These are phyloP conservation scores for Ogataea ramenticola DNA, from an alignment of 805 yeast genomes.

Conservation along the genomic window DNA sequence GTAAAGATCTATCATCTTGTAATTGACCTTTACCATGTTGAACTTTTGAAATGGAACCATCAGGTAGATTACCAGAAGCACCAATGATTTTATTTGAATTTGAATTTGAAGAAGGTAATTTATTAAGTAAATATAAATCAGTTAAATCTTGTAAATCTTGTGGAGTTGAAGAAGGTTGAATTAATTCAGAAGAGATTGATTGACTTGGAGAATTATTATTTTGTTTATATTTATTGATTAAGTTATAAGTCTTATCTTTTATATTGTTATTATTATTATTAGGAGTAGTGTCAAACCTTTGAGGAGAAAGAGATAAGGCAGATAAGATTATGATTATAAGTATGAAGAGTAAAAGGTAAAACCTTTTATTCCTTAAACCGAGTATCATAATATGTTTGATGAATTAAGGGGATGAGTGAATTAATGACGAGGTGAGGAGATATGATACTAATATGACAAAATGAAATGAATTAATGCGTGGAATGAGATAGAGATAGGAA, in stretches of 20 bases:
- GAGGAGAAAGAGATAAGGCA: no score
- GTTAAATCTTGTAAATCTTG: slow-evolving; percentile 17
- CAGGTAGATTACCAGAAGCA: slow-evolving; percentile 19
- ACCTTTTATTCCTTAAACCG: no score
- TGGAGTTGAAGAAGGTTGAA: slow-evolving; percentile 5
- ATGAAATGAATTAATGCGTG: no score
- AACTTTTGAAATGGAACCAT: slow-evolving; percentile 1
- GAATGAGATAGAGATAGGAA: no score
- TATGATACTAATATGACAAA: no score
- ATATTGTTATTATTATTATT: background rate
- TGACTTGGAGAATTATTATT: background rate
- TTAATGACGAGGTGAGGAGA: no score
- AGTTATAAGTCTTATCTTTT: background rate
- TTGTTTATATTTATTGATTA: background rate
- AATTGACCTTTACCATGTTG: slow-evolving; percentile 13
- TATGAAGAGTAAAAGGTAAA: no score
- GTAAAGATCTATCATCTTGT: slow-evolving; percentile 22
- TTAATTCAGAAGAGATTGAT: background rate
- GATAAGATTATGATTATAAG: no score
- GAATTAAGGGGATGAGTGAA: no score
- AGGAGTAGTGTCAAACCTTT: no score
- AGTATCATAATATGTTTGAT: no score
- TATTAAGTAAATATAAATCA: slow-evolving; percentile 15
- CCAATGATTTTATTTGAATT: slow-evolving; percentile 9
- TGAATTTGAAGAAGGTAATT: slow-evolving; percentile 13